Evolutionary conservation across 2,329 filamentous ascomycete species (phyloP), one percentile per base, ranked within the genome.

Genomic region (Arthrinium phaeospermum): DNA sequence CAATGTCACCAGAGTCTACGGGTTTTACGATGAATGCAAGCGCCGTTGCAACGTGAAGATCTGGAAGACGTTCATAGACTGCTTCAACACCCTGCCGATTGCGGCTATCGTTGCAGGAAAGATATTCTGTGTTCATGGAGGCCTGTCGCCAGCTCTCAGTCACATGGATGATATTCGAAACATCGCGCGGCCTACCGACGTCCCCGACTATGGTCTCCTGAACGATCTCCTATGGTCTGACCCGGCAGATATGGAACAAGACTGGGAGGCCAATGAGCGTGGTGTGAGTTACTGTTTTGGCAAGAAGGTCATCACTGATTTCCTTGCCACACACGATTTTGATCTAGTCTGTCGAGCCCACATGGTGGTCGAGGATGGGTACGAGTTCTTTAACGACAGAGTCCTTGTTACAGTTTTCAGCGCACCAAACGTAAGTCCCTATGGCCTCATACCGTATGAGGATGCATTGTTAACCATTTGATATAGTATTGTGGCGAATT

Each of bases 111-210:
- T 98, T 49, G 96, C 95, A 2, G 94, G 94, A 76, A 98, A 98
- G 86, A 98, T 98, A 72, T 98, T 98, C 82, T 98, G 95, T 79
- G 96, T 98, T 22, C 96, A 99, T 79, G 96, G 96, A 69, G 96
- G 96, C 19, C 86, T 99, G 30, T 98, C 95, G 16, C 96, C 96
- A 1, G 95, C 94, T 68, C 88, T 99, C 69, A 92, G 93, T 71
- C 95, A 98, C 79, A 99, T 99, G 96, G 96, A 98, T 78, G 96
- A 99, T 81, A 99, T 99, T 77, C 92, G 96, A 76, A 93, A 97
- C 80, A 98, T 99, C 83, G 94, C 94, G 69, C 91, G 96, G 71
- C 96, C 96, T 14, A 99, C 96, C 1, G 96, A 99, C 80, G 96
- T 99, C 27, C 96, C 96, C 8, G 96, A 99, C 80, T 98, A 98